Evolutionary conservation across 805 yeast species (phyloP).

Genomic region (Yarrowia keelungensis): DNA sequence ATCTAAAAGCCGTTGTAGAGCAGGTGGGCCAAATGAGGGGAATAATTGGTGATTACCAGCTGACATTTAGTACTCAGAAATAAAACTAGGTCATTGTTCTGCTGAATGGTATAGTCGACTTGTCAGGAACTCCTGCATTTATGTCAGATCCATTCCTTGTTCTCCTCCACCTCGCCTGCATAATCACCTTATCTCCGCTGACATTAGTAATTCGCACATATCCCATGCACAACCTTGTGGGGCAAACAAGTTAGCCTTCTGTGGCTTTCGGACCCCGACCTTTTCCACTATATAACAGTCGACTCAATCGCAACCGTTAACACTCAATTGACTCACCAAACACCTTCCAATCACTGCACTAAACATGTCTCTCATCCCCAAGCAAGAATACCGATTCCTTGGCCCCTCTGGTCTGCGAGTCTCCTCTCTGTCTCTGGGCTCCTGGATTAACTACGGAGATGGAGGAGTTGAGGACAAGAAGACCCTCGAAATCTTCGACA

Average conservation of each 20-base stretch:
- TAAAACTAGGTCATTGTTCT: no score
- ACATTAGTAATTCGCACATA: conserved; percentile 6
- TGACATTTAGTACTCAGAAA: no score
- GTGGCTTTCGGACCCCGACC: conserved; percentile 18
- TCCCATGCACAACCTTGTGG: conserved; percentile 10
- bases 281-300: neutral
- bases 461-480: conserved; percentile 45
- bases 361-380: conserved; percentile 36
- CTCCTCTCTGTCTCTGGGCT: conserved; percentile 49
- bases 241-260: neutral
- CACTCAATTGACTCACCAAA: conserved; percentile 1
- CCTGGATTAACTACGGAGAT: conserved; percentile 48
- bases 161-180: neutral
- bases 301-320: neutral
- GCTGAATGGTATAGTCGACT: no score
- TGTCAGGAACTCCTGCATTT: no score
- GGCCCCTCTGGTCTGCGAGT: conserved; percentile 49
- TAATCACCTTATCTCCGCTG: conserved; percentile 20
- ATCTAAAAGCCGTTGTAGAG: neutral
- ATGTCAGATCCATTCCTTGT: no score
- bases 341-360: neutral
- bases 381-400: conserved; percentile 47
- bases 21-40: no score
- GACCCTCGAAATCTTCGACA: conserved; percentile 46
- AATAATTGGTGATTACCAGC: no score